Percentiles rank a stretch among this genome's conserved stretches.
These are phyloP conservation scores for Puccinia hordei DNA, from an alignment of 1,284 basidiomycete species.

Conservation along the genomic window DNA sequence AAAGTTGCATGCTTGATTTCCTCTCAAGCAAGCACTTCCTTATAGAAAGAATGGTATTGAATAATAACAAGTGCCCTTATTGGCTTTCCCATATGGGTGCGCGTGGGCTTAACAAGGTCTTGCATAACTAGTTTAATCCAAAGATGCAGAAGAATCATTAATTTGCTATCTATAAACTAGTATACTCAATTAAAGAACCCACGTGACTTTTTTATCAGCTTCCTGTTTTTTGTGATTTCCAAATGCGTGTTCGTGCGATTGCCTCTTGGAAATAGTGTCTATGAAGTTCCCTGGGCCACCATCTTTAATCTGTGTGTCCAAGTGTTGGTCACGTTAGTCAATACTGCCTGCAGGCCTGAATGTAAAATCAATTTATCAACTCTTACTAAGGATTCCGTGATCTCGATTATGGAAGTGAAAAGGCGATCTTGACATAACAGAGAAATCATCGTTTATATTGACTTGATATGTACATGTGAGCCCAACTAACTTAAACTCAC, in stretches of 20 bases:
- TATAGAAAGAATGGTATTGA: no score
- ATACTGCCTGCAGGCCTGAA: not conserved
- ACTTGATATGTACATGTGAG: not conserved
- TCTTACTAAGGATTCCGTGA: slow-evolving; percentile 41
- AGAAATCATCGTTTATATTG: not conserved
- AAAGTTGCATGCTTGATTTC: no score
- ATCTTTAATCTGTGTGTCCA: slow-evolving; percentile 33
- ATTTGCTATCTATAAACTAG: not conserved
- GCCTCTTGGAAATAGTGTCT: not conserved
- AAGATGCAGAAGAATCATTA: not conserved
- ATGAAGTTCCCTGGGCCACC: slow-evolving; percentile 16
- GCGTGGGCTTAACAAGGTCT: slow-evolving; percentile 39
- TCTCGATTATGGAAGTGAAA: slow-evolving; percentile 30
- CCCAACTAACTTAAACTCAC: not conserved
- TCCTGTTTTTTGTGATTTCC: slow-evolving; percentile 42
- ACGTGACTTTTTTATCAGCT: slow-evolving; percentile 16
- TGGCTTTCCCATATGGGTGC: no score
- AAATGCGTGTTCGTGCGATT: slow-evolving; percentile 20
- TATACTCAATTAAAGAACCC: not conserved
- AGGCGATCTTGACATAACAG: slow-evolving; percentile 6
- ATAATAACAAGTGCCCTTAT: no score
- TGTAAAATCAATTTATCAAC: not conserved
- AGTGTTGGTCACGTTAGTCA: not conserved
- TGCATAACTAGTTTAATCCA: slow-evolving; percentile 18
- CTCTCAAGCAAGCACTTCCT: no score